phyloP scores from a whole-genome alignment of 495 filamentous ascomycete genomes.

The Talaromyces nanjingensis region DNA sequence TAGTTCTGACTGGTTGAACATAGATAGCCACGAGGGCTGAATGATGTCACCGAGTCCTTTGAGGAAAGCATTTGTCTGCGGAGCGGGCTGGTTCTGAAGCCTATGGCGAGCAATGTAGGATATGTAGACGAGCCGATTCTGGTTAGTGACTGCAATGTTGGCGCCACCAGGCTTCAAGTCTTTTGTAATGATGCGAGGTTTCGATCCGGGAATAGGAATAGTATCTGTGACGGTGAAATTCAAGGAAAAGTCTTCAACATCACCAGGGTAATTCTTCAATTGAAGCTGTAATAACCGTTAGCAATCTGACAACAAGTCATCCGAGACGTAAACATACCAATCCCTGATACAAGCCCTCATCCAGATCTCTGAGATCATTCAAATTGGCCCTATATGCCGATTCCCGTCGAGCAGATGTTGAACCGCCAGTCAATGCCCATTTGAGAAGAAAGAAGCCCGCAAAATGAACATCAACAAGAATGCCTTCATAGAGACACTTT shows the following conservation, averaged over 20 bases:
- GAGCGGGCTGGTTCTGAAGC: conserved; percentile 65
- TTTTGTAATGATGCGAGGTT: conserved; percentile 48
- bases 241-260: conserved; percentile 71
- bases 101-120: conserved; percentile 83
- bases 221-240: conserved; percentile 89
- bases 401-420: conserved; percentile 51
- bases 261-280: conserved; percentile 80
- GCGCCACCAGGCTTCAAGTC: conserved; percentile 72
- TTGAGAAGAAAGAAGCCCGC: conserved; percentile 94
- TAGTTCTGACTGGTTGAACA: conserved; percentile 96
- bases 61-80: conserved; percentile 82
- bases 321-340: conserved; percentile 46
- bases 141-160: conserved; percentile 76
- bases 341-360: conserved; percentile 89
- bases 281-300: conserved; percentile 41
- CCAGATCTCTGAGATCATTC: conserved; percentile 89
- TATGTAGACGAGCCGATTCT: conserved; percentile 90
- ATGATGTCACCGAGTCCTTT: conserved; percentile 81
- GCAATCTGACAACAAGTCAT: not conserved
- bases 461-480: conserved; percentile 89
- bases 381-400: conserved; percentile 77
- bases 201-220: conserved; percentile 47
- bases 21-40: conserved; percentile 84
- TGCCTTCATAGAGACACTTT: conserved; percentile 97
- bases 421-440: conserved; percentile 74